Percentiles rank a stretch among this genome's conserved stretches.
These are phyloP conservation scores for Cymbopogon citratus DNA, from an alignment of 176 grass and related monocot species.

Conservation along the genomic window DNA sequence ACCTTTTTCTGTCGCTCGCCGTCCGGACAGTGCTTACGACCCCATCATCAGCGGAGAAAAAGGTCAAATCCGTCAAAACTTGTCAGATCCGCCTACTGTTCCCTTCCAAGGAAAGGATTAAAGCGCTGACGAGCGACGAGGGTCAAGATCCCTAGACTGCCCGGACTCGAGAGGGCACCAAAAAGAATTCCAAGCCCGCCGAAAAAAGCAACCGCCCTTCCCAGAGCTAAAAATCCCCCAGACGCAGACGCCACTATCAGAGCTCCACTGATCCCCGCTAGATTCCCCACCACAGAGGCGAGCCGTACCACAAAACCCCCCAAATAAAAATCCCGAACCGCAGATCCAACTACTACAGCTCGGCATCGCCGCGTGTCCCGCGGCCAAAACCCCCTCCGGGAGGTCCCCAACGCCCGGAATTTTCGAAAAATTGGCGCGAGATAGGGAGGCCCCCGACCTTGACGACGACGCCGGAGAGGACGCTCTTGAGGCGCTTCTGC, in stretches of 20 bases:
- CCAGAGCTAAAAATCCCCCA: constrained; percentile 28
- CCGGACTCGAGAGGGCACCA: constrained; percentile 6
- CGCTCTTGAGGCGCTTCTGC: constrained; percentile 55
- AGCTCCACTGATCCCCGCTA: constrained; percentile 32
- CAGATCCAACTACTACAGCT: constrained; percentile 48
- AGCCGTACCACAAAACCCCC: constrained; percentile 14
- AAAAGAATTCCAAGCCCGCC: constrained; percentile 38
- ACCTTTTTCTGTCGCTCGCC: constrained; percentile 29
- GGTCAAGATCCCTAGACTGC: constrained; percentile 53
- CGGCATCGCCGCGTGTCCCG: constrained; percentile 45
- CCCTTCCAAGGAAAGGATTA: constrained; percentile 51
- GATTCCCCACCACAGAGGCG: constrained; percentile 29
- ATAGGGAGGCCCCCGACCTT: constrained; percentile 18
- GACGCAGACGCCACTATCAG: constrained; percentile 28
- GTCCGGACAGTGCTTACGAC: background rate
- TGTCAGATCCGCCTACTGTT: constrained; percentile 49
- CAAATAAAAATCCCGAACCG: constrained; percentile 27
- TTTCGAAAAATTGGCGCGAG: constrained; percentile 26
- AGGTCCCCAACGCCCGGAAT: constrained; percentile 9
- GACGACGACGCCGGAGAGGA: constrained; percentile 39
- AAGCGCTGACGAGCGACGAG: constrained; percentile 47
- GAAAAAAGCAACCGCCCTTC: constrained; percentile 46
- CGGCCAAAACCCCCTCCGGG: constrained; percentile 15
- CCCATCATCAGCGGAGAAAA: constrained; percentile 24
- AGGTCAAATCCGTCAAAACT: constrained; percentile 51